Percentiles rank a stretch among this genome's conserved stretches.
Evolutionary conservation across 768 basidiomycete species (phyloP).

Genomic region (Amanita exitialis): DNA sequence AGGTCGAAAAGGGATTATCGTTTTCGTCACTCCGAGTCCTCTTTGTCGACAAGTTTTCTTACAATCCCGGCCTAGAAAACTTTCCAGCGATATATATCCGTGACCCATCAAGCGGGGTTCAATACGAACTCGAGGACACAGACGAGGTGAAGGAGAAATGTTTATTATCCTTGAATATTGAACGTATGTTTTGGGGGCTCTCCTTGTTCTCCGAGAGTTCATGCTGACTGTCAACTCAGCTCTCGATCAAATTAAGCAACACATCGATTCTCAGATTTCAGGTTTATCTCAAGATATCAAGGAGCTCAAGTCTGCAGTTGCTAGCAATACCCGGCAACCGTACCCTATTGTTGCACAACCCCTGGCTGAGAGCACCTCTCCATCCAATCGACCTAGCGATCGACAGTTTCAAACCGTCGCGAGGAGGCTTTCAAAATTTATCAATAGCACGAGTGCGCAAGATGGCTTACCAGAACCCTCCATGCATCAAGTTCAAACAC

Average conservation of each 20-base stretch:
- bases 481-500: constrained; percentile 34
- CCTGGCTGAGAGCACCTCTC: constrained; percentile 57
- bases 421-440: constrained; percentile 62
- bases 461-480: constrained; percentile 13
- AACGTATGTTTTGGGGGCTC: constrained; percentile 55
- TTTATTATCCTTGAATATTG: constrained; percentile 87
- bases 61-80: constrained; percentile 86
- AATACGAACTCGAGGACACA: constrained; percentile 93
- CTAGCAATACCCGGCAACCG: constrained; percentile 34
- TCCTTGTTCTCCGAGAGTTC: neutral
- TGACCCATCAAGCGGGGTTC: constrained; percentile 85
- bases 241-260: constrained; percentile 97
- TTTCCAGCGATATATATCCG: constrained; percentile 95
- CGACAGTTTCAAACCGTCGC: constrained; percentile 66
- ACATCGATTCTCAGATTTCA: constrained; percentile 89
- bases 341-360: constrained; percentile 42
- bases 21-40: constrained; percentile 72
- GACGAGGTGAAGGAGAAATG: constrained; percentile 87
- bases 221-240: constrained; percentile 35
- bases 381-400: constrained; percentile 60
- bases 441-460: constrained; percentile 30
- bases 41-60: constrained; percentile 92
- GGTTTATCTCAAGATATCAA: constrained; percentile 81
- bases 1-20: constrained; percentile 58
- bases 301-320: constrained; percentile 66